phyloP scores from a whole-genome alignment of 2,329 filamentous ascomycete genomes.

The Ambrosiella beaveri region DNA sequence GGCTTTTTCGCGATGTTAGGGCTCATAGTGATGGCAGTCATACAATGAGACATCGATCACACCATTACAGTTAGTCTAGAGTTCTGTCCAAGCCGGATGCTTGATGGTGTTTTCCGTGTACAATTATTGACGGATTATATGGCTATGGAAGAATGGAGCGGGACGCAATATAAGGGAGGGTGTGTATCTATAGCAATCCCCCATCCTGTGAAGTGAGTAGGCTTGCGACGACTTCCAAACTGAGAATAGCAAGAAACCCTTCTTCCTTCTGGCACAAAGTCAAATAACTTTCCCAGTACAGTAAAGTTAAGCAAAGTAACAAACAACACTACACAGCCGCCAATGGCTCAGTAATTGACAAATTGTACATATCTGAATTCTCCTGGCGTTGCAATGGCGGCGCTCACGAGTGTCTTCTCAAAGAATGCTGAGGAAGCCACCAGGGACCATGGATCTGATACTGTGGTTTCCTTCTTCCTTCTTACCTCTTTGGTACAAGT shows the following conservation, averaged over 20 bases:
- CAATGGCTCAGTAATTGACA: neutral
- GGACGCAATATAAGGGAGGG: neutral
- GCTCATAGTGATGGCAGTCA: too few relatives aligned
- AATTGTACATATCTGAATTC: too few relatives aligned
- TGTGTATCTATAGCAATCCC: neutral
- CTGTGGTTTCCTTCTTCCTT: neutral
- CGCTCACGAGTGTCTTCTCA: neutral
- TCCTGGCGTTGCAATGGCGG: too few relatives aligned
- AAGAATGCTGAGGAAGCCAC: neutral
- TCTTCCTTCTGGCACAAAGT: neutral
- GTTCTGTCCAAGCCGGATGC: too few relatives aligned
- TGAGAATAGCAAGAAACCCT: neutral
- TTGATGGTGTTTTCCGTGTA: too few relatives aligned
- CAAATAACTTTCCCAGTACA: neutral
- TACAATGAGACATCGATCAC: too few relatives aligned
- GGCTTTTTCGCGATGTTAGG: neutral
- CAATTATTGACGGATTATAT: too few relatives aligned
- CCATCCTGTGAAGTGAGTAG: neutral
- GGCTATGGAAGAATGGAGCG: too few relatives aligned
- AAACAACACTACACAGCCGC: neutral
- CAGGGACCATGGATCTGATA: neutral
- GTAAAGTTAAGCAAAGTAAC: neutral
- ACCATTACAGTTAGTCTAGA: too few relatives aligned
- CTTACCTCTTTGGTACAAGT: neutral
- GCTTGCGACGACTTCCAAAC: conserved; percentile 5